These are phyloP conservation scores for Blastobotrys proliferans DNA, from an alignment of 1,139 yeast species.

Conservation along the genomic window DNA sequence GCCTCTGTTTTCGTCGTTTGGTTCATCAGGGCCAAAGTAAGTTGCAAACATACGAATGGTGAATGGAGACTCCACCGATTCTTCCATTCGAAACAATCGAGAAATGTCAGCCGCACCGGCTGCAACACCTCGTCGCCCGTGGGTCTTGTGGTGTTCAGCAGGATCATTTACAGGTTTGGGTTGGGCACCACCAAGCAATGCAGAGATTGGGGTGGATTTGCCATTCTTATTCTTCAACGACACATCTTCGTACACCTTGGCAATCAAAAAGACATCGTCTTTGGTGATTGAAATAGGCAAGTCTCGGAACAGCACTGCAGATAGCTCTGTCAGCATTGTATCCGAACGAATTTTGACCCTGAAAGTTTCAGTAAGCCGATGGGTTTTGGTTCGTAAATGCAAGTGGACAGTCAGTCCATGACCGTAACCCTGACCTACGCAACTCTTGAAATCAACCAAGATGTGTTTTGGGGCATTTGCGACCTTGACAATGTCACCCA, in stretches of 20 bases:
- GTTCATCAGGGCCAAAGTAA: conserved; percentile 40
- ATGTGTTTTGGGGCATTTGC: conserved; percentile 62
- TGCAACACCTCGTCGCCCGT: conserved; percentile 74
- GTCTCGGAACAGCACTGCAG: conserved; percentile 77
- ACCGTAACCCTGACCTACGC: conserved; percentile 51
- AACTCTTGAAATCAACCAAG: conserved; percentile 73
- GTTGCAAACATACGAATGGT: conserved; percentile 71
- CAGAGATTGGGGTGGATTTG: conserved; percentile 7
- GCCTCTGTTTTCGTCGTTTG: conserved; percentile 53
- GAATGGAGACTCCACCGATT: conserved; percentile 66
- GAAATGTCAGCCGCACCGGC: conserved; percentile 88
- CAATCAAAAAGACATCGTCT: conserved; percentile 33
- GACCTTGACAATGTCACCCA: conserved; percentile 31
- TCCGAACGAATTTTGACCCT: conserved; percentile 65
- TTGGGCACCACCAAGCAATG: conserved; percentile 7
- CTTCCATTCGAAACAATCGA: conserved; percentile 65
- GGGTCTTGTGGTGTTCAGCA: conserved; percentile 12
- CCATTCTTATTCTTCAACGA: conserved; percentile 20
- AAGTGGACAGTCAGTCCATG: conserved; percentile 68
- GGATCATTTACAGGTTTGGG: background rate
- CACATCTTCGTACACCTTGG: conserved; percentile 33
- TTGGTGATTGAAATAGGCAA: conserved; percentile 57
- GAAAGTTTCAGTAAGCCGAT: conserved; percentile 75
- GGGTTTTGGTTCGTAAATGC: conserved; percentile 62
- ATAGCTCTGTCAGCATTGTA: conserved; percentile 58